phyloP scores from a whole-genome alignment of 371 early-diverging fungal species.

The Basidiobolus meristosporus region DNA sequence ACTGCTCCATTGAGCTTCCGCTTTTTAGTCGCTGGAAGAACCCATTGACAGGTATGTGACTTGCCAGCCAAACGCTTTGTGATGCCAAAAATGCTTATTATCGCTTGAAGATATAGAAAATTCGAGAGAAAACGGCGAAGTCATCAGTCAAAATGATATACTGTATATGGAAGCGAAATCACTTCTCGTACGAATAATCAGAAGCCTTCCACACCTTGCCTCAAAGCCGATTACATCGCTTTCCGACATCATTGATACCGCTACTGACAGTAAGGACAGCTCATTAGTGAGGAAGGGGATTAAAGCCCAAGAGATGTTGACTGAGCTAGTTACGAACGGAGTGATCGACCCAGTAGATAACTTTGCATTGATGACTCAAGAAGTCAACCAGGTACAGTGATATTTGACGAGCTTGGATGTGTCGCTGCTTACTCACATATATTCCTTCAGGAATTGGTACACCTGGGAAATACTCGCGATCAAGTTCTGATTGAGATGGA shows the following conservation, averaged over 20 bases:
- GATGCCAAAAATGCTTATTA: too few species aligned
- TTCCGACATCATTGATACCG: slow-evolving; percentile 59
- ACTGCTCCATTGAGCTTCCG: slow-evolving; percentile 60
- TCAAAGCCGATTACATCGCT: slow-evolving; percentile 24
- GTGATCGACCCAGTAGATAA: slow-evolving; percentile 61
- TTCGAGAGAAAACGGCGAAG: too few species aligned
- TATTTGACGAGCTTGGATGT: too few species aligned
- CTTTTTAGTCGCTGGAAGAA: slow-evolving; percentile 89
- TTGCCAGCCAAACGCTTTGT: slow-evolving; percentile 2
- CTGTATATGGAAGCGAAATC: slow-evolving; percentile 91
- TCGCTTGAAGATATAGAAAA: too few species aligned
- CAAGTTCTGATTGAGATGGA: slow-evolving; percentile 60
- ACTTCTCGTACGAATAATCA: slow-evolving; percentile 78
- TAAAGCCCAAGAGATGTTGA: slow-evolving; percentile 80
- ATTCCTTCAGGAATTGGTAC: slow-evolving; percentile 73
- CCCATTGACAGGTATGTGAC: slow-evolving; percentile 50
- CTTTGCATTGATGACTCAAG: slow-evolving; percentile 65
- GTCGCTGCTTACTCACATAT: too few species aligned
- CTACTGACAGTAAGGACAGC: slow-evolving; percentile 70
- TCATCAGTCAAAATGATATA: slow-evolving; percentile 78
- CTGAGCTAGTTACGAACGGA: slow-evolving; percentile 57
- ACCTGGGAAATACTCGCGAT: slow-evolving; percentile 75
- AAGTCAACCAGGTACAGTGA: slow-evolving; percentile 64
- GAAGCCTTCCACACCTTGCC: slow-evolving; percentile 48
- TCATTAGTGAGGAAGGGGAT: slow-evolving; percentile 75